Percentiles rank a stretch among this genome's conserved stretches.
Evolutionary conservation across 805 yeast species (phyloP).

Genomic region (Cyberlindnera amylophila): DNA sequence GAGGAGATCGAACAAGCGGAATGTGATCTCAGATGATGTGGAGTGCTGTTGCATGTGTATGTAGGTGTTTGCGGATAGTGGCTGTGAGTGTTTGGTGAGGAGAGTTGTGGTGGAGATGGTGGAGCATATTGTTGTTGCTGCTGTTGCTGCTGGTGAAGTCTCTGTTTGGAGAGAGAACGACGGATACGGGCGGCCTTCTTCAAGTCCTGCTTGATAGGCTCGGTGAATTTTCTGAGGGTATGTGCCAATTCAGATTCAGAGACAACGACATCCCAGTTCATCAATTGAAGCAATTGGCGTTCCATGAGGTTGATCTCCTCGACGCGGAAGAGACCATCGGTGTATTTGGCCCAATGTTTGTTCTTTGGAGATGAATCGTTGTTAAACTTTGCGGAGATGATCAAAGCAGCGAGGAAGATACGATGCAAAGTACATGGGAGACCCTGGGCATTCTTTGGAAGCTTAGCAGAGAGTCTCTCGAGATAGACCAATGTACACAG

Average conservation of each 20-base stretch:
- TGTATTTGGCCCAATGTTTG: conserved; percentile 74
- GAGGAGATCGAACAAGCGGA: conserved; percentile 14
- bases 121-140: not conserved
- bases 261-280: conserved; percentile 72
- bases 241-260: conserved; percentile 61
- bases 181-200: conserved; percentile 28
- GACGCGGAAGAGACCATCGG: conserved; percentile 65
- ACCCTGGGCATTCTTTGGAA: conserved; percentile 73
- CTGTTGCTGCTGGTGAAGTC: conserved; percentile 4
- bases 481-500: conserved; percentile 69
- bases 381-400: conserved; percentile 68
- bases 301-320: conserved; percentile 80
- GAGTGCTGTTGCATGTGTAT: conserved; percentile 3
- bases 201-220: conserved; percentile 59
- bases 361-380: conserved; percentile 79
- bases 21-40: conserved; percentile 8
- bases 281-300: conserved; percentile 61
- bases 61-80: not conserved
- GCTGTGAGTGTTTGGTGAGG: not conserved
- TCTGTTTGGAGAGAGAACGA: conserved; percentile 16
- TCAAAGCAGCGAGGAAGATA: conserved; percentile 69
- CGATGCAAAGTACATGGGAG: conserved; percentile 78
- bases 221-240: conserved; percentile 68
- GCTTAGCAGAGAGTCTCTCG: conserved; percentile 52
- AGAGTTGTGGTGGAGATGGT: conserved; percentile 11